Evolutionary conservation across 2,329 filamentous ascomycete species (phyloP), one percentile per base, ranked within the genome.

Genomic region (Akanthomyces muscarius): DNA sequence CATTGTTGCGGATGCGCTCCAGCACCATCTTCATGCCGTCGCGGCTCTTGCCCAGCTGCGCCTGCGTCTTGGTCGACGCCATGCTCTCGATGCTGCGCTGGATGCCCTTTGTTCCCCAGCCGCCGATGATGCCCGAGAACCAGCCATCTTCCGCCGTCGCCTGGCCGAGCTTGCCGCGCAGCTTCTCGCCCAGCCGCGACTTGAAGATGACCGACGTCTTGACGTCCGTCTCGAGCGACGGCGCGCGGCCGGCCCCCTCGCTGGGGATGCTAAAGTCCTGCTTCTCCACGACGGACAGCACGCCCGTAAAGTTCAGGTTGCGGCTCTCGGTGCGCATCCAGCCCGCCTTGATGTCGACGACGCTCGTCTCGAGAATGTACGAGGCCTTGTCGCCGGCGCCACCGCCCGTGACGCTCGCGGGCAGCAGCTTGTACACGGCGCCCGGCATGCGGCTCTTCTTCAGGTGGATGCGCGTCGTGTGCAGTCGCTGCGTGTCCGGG

Each of bases 1-100:
- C 82, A 47, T 80, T 84, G 72, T 84, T 83, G 54, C 84, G 80
- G 59, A 87, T 77, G 54, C 90, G 81, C 74, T 92, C 89, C 25
- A 95, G 80, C 10, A 95, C 90, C 44, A 93, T 85, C 63, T 85
- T 87, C 91, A 95, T 94, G 55, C 91, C 91, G 73, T 93, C 89
- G 56, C 89, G 86, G 68, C 89, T 91, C 78, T 93, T 93, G 58
- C 88, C 87, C 69, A 94, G 83, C 72, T 91, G 89, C 69, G 89
- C 88, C 67, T 89, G 85, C 5, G 91, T 92, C 72, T 91, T 89
- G 71, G 87, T 89, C 45, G 90, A 86, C 13, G 89, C 90, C 65
- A 94, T 87, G 61, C 84, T 84, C 77, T 95, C 91, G 70, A 95
- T 93, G 70, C 87, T 91, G 67, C 88, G 81, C 73, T 93, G 89